Base-by-base conservation (phyloP, 805 yeast genomes). In the Groenewaldozyma tartarivorans region DNA sequence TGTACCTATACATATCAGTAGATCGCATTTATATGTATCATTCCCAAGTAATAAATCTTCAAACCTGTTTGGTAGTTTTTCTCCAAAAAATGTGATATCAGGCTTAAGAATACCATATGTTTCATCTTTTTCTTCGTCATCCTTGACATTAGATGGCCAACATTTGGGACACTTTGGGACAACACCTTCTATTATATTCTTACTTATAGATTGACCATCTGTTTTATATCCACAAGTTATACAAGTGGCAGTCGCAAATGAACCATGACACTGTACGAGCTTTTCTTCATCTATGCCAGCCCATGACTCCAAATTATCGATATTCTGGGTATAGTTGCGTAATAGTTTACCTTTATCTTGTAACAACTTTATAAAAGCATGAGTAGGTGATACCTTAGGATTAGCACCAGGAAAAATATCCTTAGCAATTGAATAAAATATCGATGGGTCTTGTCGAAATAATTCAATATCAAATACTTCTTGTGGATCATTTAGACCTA, bases 71-170 rank as follows among this genome's bases (percentile, higher is more conserved):
- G 96, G 95, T 43, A 87, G 65, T 13, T 78, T 75, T 58, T 87
- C 96, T 13, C 95, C 95, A 51, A 87, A 87, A 55, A 87, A 87
- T 0, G 95, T 86, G 46, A 87, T 87, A 56, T 87, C 94, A 0
- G 96, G 96, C 57, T 88, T 87, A 72, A 84, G 70, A 2, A 86
- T 90, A 13, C 95, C 96, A 71, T 50, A 74, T 7, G 46, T 42
- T 2, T 53, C 59, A 17, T 55, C 58, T 24, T 51, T 52, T 20
- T 53, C 58, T n/a, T 55, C 59, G 26, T 49, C 52, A 20, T 52
- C 56, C n/a, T 31, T 33, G 68, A 70, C 46, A 11, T 35, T 38
- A 1, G 42, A 36, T 9, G 60, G 50, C 19, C 61, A 62, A 55
- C 95, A 83, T 39, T 65, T 63, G 1, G 87, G 83, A 55, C 96